A percentile compares a stretch with the other conserved stretches of the same genome.
These are phyloP conservation scores for Thinopyrum elongatum DNA, from an alignment of 176 grass and related monocot genomes.

Conservation along the genomic window DNA sequence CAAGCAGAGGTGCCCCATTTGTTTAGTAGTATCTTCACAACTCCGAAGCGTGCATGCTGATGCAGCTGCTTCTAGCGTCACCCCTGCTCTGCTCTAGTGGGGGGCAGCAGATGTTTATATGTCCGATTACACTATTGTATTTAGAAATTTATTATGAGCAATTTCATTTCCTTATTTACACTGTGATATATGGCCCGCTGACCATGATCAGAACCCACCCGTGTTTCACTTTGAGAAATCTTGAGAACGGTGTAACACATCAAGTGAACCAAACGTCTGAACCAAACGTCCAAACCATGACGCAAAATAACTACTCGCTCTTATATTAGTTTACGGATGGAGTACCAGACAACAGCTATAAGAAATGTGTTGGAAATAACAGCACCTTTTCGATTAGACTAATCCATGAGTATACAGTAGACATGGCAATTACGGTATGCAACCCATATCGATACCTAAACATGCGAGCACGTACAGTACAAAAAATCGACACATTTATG, in stretches of 20 bases:
- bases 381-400: too few species aligned
- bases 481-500: too few species aligned
- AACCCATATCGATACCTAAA: too few species aligned
- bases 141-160: slow-evolving; percentile 19
- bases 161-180: slow-evolving; percentile 1
- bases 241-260: neutral
- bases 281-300: neutral
- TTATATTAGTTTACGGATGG: too few species aligned
- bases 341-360: too few species aligned
- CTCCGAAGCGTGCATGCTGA: slow-evolving; percentile 2
- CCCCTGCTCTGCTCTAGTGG: slow-evolving; percentile 8
- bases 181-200: neutral
- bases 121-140: slow-evolving; percentile 10
- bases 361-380: too few species aligned
- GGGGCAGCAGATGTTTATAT: slow-evolving; percentile 8
- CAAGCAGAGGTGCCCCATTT: slow-evolving; percentile 20
- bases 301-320: neutral
- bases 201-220: neutral
- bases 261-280: too few species aligned
- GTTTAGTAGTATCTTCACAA: slow-evolving; percentile 13
- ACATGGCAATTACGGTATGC: too few species aligned
- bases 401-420: too few species aligned
- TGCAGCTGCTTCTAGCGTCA: neutral
- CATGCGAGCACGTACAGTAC: too few species aligned
- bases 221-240: neutral